Evolutionary conservation across 805 yeast species (phyloP).

Genomic region (Yamadazyma akitaensis): DNA sequence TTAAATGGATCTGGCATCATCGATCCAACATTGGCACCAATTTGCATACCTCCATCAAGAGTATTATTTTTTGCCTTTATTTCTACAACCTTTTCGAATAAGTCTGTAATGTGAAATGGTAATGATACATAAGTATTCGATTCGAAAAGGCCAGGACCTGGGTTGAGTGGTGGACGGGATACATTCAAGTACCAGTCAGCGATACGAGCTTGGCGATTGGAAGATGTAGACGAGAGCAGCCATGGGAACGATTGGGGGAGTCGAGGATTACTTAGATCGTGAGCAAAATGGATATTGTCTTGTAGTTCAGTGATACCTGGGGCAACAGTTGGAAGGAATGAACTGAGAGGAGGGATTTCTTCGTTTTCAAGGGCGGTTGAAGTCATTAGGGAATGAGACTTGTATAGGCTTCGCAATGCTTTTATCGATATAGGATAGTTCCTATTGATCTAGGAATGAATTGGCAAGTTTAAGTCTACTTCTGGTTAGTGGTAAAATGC

Average conservation of each 20-base stretch:
- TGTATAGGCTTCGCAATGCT: too few relatives aligned
- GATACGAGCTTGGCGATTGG: slow-evolving; percentile 17
- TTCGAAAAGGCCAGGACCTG: slow-evolving; percentile 27
- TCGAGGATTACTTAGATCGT: slow-evolving; percentile 12
- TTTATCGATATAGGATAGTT: too few relatives aligned
- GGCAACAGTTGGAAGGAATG: slow-evolving; percentile 33
- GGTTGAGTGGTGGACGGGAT: slow-evolving; percentile 33
- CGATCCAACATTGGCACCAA: slow-evolving; percentile 56
- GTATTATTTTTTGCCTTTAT: slow-evolving; percentile 32
- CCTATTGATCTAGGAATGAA: not conserved
- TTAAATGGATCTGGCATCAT: slow-evolving; percentile 51
- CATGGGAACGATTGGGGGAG: slow-evolving; percentile 14
- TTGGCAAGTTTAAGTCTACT: not conserved
- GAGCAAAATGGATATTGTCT: slow-evolving; percentile 31
- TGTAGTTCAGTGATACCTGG: slow-evolving; percentile 34
- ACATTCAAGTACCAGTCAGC: slow-evolving; percentile 30
- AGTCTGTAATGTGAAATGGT: slow-evolving; percentile 46
- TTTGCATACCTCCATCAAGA: slow-evolving; percentile 41
- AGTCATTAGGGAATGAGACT: slow-evolving; percentile 18
- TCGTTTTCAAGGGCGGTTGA: slow-evolving; percentile 17
- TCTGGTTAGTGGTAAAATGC: not conserved
- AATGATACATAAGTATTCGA: slow-evolving; percentile 52
- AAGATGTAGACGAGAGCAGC: slow-evolving; percentile 22
- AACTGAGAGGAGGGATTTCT: slow-evolving; percentile 25
- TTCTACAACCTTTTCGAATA: slow-evolving; percentile 34